A percentile compares a stretch with the other conserved stretches of the same genome.
These are phyloP conservation scores for Claviceps quebecensis DNA, from an alignment of 2,329 filamentous ascomycete genomes.

Conservation along the genomic window DNA sequence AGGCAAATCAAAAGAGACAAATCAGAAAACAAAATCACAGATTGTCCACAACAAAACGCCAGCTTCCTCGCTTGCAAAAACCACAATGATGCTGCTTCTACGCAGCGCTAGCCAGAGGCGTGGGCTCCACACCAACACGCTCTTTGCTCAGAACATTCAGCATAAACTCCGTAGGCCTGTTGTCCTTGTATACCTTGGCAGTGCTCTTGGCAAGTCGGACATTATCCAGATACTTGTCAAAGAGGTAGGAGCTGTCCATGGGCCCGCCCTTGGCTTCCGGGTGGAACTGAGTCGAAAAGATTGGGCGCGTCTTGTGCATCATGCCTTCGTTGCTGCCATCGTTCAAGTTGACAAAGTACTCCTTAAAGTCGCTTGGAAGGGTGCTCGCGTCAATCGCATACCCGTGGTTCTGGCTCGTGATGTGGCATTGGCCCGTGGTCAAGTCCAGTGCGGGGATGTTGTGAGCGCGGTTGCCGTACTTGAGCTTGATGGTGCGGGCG, in stretches of 20 bases:
- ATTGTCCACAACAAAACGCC: slow-evolving; percentile 1
- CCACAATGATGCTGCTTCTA: slow-evolving; percentile 13
- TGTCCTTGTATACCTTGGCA: slow-evolving; percentile 69
- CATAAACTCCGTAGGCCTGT: slow-evolving; percentile 73
- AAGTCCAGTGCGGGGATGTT: slow-evolving; percentile 94
- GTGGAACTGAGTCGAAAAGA: slow-evolving; percentile 98
- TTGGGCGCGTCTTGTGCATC: slow-evolving; percentile 90
- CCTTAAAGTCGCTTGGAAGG: slow-evolving; percentile 77
- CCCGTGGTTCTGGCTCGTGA: slow-evolving; percentile 96
- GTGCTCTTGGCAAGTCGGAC: slow-evolving; percentile 80
- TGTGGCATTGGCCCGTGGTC: slow-evolving; percentile 94
- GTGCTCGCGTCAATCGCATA: slow-evolving; percentile 85
- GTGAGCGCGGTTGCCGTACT: slow-evolving; percentile 97
- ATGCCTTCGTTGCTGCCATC: slow-evolving; percentile 96
- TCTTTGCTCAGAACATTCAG: slow-evolving; percentile 88
- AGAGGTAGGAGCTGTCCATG: slow-evolving; percentile 88
- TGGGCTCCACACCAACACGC: slow-evolving; percentile 74
- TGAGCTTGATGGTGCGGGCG: slow-evolving; percentile 87
- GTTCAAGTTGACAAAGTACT: slow-evolving; percentile 97
- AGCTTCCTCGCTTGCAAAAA: slow-evolving; percentile 1
- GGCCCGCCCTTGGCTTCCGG: slow-evolving; percentile 96
- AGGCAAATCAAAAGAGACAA: not conserved
- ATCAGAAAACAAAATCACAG: not conserved
- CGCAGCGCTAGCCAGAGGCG: slow-evolving; percentile 37
- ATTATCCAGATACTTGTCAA: slow-evolving; percentile 89